Percentiles rank a stretch among this genome's conserved stretches.
These are phyloP conservation scores for Fagopyrum tataricum DNA, from an alignment of 148 eudicot genomes.

Conservation along the genomic window DNA sequence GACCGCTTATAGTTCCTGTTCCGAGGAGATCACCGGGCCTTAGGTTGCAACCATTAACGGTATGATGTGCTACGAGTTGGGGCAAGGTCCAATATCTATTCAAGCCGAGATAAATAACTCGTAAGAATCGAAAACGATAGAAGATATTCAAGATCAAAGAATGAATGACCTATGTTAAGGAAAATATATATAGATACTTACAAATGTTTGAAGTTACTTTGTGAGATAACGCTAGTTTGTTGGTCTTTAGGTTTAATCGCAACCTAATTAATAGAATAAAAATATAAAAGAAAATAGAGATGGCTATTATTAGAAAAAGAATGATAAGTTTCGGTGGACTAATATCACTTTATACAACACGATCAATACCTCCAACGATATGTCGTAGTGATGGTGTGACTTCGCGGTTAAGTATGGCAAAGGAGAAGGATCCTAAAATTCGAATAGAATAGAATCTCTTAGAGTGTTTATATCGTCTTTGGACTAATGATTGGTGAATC, in stretches of 20 bases:
- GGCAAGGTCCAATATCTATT: conserved; percentile 84
- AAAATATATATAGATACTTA: conserved; percentile 23
- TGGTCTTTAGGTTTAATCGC: conserved; percentile 64
- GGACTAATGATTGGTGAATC: too few species aligned
- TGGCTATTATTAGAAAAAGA: not conserved
- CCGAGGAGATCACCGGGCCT: conserved; percentile 94
- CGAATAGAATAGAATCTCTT: not conserved
- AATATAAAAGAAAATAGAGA: conserved; percentile 14
- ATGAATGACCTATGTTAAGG: not conserved
- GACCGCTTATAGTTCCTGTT: conserved; percentile 88
- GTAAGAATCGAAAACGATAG: not conserved
- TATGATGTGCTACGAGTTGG: conserved; percentile 90
- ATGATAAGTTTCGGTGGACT: too few species aligned
- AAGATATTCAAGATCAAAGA: not conserved
- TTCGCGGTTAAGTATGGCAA: conserved; percentile 83
- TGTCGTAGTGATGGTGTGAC: conserved; percentile 67
- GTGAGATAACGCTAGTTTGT: conserved; percentile 41
- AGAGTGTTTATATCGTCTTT: too few species aligned
- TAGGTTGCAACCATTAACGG: conserved; percentile 84
- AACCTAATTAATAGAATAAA: conserved; percentile 59
- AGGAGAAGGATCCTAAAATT: conserved; percentile 73
- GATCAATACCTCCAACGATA: conserved; percentile 58
- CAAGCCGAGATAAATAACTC: not conserved
- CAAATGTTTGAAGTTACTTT: conserved; percentile 83
- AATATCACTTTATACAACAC: too few species aligned